These are phyloP conservation scores for Pyricularia pennisetigena DNA, from an alignment of 2,329 filamentous ascomycete species.

Conservation along the genomic window DNA sequence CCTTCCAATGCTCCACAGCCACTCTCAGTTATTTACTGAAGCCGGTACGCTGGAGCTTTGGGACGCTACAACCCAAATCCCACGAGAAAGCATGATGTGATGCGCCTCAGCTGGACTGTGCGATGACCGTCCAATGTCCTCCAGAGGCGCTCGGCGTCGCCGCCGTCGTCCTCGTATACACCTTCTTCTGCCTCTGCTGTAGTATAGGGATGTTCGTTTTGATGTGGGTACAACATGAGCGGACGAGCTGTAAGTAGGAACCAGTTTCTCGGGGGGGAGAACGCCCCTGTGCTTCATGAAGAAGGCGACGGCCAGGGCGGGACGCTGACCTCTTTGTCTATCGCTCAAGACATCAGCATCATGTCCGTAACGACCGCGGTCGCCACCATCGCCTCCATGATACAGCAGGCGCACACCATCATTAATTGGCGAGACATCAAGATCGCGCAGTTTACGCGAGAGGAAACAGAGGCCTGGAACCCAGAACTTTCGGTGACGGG, in stretches of 20 bases:
- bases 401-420: constrained; percentile 32
- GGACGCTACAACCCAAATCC: not conserved
- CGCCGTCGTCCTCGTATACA: constrained; percentile 24
- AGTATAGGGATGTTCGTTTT: constrained; percentile 24
- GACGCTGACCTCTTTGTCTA: not conserved
- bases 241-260: constrained; percentile 27
- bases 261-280: not conserved
- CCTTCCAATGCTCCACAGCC: not conserved
- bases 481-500: constrained; percentile 32
- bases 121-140: constrained; percentile 26
- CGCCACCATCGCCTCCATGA: constrained; percentile 26
- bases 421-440: constrained; percentile 28
- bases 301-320: not conserved
- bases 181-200: constrained; percentile 21
- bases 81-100: not conserved
- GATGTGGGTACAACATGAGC: constrained; percentile 27
- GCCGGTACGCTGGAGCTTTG: not conserved
- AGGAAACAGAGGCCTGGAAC: constrained; percentile 21
- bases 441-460: constrained; percentile 25
- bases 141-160: constrained; percentile 21
- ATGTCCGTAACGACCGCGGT: constrained; percentile 26
- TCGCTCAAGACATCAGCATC: constrained; percentile 26
- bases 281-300: not conserved
- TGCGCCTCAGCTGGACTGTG: constrained; percentile 7
- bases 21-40: not conserved